A percentile compares a stretch with the other conserved stretches of the same genome.
Conservation (phyloP, 768 basidiomycete genomes). For the Epithele typhae region DNA sequence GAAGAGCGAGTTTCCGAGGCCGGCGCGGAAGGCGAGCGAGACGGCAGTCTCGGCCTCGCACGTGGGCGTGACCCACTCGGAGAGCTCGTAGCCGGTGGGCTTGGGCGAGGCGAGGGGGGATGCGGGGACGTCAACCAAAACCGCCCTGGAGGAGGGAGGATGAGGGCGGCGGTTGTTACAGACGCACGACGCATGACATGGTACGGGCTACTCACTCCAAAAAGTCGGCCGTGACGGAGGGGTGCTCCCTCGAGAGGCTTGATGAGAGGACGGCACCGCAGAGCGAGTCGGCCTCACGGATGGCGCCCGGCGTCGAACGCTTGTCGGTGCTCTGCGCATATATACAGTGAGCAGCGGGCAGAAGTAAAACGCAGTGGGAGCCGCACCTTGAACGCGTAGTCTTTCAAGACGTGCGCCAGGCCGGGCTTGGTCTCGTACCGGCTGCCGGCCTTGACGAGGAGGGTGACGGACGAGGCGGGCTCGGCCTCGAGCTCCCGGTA, state of each 20-base stretch:
- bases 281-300: slow-evolving; percentile 90
- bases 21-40: slow-evolving; percentile 86
- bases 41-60: slow-evolving; percentile 82
- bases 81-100: slow-evolving; percentile 73
- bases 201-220: slow-evolving; percentile 70
- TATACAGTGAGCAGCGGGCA: too few relatives aligned
- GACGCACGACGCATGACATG: not conserved
- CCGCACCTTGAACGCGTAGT: slow-evolving; percentile 98
- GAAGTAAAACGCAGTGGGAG: too few relatives aligned
- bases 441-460: slow-evolving; percentile 90
- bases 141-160: slow-evolving; percentile 50
- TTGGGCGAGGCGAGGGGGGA: slow-evolving; percentile 81
- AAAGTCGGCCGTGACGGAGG: slow-evolving; percentile 93
- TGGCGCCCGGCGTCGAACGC: slow-evolving; percentile 84
- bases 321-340: slow-evolving; percentile 76
- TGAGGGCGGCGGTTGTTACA: not conserved
- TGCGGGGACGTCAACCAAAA: slow-evolving; percentile 87
- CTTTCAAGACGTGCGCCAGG: slow-evolving; percentile 91
- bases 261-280: slow-evolving; percentile 90
- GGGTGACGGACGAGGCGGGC: slow-evolving; percentile 80
- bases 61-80: slow-evolving; percentile 68
- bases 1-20: slow-evolving; percentile 89
- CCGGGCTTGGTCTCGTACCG: slow-evolving; percentile 87
- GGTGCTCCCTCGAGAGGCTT: slow-evolving; percentile 81
- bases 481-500: slow-evolving; percentile 46